Percentiles rank a stretch among this genome's conserved stretches.
Evolutionary conservation across 208 protist genomes (phyloP).

Genomic region (Leishmania aethiopica): DNA sequence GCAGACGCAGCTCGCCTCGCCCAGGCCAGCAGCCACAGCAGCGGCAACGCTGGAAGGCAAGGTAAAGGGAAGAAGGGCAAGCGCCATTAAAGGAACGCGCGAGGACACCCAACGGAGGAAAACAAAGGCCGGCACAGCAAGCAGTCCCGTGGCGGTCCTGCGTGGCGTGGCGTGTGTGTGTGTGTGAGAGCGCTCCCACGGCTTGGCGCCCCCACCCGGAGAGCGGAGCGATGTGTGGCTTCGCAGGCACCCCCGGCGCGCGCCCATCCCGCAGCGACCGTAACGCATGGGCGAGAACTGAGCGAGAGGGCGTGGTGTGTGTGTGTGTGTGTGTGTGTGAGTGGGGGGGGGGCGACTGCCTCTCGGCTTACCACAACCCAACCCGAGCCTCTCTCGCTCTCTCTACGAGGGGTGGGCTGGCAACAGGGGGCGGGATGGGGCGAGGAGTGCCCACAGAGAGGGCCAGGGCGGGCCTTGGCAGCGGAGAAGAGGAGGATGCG

Average conservation of each 20-base stretch:
- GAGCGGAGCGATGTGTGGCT: neutral
- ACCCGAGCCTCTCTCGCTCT: neutral
- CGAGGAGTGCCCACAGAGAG: neutral
- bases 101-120: neutral
- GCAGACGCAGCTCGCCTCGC: neutral
- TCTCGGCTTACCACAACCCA: neutral
- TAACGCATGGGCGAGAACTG: neutral
- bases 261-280: neutral
- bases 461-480: neutral
- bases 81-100: neutral
- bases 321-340: too few relatives aligned
- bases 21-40: conserved; percentile 18
- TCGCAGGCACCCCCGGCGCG: neutral
- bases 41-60: conserved; percentile 15
- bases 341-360: neutral
- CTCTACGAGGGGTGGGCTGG: neutral
- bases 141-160: neutral
- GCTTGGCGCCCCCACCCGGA: neutral
- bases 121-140: neutral
- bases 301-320: neutral
- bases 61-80: conserved; percentile 39
- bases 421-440: too few relatives aligned
- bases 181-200: neutral
- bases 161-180: neutral
- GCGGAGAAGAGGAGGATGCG: neutral